Evolutionary conservation across 2,329 filamentous ascomycete species (phyloP).

Genomic region (Cephalotrichum gorgonifer): DNA sequence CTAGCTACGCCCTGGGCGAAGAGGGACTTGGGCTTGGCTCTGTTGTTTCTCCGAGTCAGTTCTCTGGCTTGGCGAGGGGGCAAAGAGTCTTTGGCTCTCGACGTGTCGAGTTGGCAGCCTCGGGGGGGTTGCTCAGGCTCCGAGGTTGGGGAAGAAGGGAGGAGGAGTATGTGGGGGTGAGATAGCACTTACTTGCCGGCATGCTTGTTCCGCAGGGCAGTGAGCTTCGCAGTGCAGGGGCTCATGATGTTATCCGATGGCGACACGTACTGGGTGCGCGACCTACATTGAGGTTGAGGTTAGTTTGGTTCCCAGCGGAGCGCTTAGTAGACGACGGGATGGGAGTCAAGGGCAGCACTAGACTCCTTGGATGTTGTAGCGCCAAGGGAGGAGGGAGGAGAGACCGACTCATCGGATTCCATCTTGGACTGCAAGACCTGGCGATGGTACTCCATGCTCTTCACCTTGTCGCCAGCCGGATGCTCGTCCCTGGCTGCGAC

Average conservation of each 20-base stretch:
- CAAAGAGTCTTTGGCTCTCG: no score
- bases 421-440: slow-evolving; percentile 66
- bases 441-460: slow-evolving; percentile 69
- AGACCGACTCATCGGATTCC: slow-evolving; percentile 48
- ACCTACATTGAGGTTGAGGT: not conserved
- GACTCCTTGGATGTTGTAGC: no score
- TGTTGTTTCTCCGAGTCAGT: no score
- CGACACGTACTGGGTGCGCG: slow-evolving; percentile 53
- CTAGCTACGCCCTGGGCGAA: slow-evolving; percentile 57
- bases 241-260: slow-evolving; percentile 87
- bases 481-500: slow-evolving; percentile 21
- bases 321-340: not conserved
- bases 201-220: slow-evolving; percentile 69
- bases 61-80: no score
- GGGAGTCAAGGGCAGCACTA: no score
- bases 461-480: slow-evolving; percentile 34
- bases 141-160: not conserved
- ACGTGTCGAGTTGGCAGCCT: not conserved
- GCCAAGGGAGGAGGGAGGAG: not conserved
- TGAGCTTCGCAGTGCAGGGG: slow-evolving; percentile 74
- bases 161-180: not conserved
- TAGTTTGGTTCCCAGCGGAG: no score
- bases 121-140: not conserved
- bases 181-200: slow-evolving; percentile 55
- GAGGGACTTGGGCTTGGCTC: slow-evolving; percentile 57